Evolutionary conservation across 1,284 basidiomycete genomes (phyloP), one percentile per base, ranked within the genome.

Genomic region (Tilletia horrida): DNA sequence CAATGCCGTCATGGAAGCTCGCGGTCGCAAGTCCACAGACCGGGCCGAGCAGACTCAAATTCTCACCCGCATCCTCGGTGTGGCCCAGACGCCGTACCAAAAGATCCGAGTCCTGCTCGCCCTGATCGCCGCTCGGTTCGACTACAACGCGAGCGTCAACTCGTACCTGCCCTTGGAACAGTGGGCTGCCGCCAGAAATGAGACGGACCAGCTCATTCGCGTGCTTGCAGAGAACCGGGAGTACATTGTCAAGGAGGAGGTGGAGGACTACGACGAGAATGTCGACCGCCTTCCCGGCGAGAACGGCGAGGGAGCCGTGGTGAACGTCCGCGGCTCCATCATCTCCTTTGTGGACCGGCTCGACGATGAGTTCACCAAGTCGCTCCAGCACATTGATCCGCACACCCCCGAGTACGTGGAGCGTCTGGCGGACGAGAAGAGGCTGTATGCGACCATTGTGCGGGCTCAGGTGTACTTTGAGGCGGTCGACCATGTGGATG

Each of bases 331-430:
- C 43, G 80, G 80, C 62, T 77, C 75, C 69, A 75, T 80, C 68
- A 80, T 81, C 74, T 76, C 76, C 80, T 92, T 97, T 77, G 87
- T 99, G 63, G 96, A 99, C 83, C 89, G 95, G 68, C 85, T 99
- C 64, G 96, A 98, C 83, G 96, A 98, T 79, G 96, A 99, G 84
- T 98, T 99, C 83, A 97, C 93, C 64, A 92, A 92, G 83, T 95
- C 92, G 79, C 84, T 99, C 64, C 96, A 98, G 86, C 93, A 97
- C 82, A 94, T 97, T 74, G 96, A 99, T 81, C 95, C 96, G 16
- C 96, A 98, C 82, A 93, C 96, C 3, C 92, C 92, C 63, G 96
- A 99, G 83, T 99, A 99, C 82, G 91, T 99, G 66, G 95, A 97
- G 91, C 93, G 84, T 25, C 73, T 81, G 23, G 62, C 72, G 42